Conservation (phyloP, 225 moss, liverwort and hornwort genomes). For the Anthoceros angustus region DNA sequence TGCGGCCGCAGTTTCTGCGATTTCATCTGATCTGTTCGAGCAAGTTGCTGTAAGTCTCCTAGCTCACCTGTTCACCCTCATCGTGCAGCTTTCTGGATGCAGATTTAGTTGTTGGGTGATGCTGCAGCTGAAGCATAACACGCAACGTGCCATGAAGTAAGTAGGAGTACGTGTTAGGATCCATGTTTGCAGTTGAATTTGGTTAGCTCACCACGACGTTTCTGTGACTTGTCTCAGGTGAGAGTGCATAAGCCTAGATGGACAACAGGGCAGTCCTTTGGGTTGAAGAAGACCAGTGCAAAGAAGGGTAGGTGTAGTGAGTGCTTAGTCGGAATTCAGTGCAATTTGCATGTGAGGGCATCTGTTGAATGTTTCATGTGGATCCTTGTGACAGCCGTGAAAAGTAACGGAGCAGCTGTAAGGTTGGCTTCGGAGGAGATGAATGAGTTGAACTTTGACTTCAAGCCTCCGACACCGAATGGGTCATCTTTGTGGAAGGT, state of each 20-base stretch:
- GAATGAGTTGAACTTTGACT: slow-evolving; percentile 13
- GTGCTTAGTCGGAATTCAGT: not conserved
- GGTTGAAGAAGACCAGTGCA: slow-evolving; percentile 30
- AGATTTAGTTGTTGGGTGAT: not conserved
- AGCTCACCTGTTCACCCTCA: not conserved
- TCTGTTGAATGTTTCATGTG: slow-evolving; percentile 3
- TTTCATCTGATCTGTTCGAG: slow-evolving; percentile 20
- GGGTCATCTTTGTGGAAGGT: slow-evolving; percentile 31
- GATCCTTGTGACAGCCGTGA: slow-evolving; percentile 11
- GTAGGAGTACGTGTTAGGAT: not conserved
- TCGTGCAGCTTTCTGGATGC: not conserved
- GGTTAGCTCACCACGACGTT: not conserved
- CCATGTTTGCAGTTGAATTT: not conserved
- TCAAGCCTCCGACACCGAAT: slow-evolving; percentile 14
- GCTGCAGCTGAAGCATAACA: too few species aligned
- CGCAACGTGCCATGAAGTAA: not conserved
- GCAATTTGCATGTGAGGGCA: not conserved
- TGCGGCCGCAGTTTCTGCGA: slow-evolving; percentile 11
- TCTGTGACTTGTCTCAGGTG: slow-evolving; percentile 20
- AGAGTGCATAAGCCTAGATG: slow-evolving; percentile 48
- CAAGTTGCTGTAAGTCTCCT: slow-evolving; percentile 28
- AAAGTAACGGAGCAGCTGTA: slow-evolving; percentile 17
- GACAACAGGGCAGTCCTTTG: slow-evolving; percentile 41
- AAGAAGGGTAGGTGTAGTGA: slow-evolving; percentile 17
- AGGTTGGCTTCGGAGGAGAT: slow-evolving; percentile 19